Base-by-base conservation (phyloP, 768 basidiomycete species). In the Psilocybe subaeruginosa region DNA sequence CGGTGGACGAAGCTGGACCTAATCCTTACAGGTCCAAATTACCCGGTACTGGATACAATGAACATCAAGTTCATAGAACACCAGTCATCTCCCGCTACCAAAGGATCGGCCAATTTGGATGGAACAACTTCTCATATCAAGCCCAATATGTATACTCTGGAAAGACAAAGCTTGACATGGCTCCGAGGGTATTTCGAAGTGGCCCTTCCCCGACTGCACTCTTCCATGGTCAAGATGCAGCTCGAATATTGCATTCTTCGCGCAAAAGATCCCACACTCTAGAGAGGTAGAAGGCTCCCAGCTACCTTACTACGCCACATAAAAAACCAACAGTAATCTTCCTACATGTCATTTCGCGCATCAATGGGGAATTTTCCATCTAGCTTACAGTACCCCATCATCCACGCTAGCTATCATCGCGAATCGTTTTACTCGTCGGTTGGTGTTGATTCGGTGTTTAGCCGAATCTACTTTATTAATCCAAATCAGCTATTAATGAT, bases 201-300 rank as follows among this genome's bases (percentile, higher is more conserved):
- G 6, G 54, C 45, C 9, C 54, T 56, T 56, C 54, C 54, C n/a
- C 39, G 19, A 12, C 35, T 45, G 12, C 19, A 31, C 27, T 9
- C 27, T 8, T 56, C 41, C 12, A 30, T 8, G 27, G 30, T 56
- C 23, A 30, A 19, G 23, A 45, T 43, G 1, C 23, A 46, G 4
- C 12, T 56, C 41, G 43, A 56, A 56, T 43, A 56, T 56, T 29
- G 39, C 5, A 53, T 53, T 2, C n/a, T n/a, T 43, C 41, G n/a
- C 14, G 14, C 7, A 14, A 4, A n/a, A 43, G 41, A 43, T 43
- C 14, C 11, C 41, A 4, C 41, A 5, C 14, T 43, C 33, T 11
- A 35, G 33, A 35, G 11, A 7, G 33, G 33, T 35, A 35, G 33
- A 11, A 35, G 6, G 33, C 33, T 7, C 33, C 23, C 23, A 23